Percentiles rank a stretch among this genome's conserved stretches.
Conservation (phyloP, 1,284 basidiomycete genomes). For the Volvariella volvacea region DNA sequence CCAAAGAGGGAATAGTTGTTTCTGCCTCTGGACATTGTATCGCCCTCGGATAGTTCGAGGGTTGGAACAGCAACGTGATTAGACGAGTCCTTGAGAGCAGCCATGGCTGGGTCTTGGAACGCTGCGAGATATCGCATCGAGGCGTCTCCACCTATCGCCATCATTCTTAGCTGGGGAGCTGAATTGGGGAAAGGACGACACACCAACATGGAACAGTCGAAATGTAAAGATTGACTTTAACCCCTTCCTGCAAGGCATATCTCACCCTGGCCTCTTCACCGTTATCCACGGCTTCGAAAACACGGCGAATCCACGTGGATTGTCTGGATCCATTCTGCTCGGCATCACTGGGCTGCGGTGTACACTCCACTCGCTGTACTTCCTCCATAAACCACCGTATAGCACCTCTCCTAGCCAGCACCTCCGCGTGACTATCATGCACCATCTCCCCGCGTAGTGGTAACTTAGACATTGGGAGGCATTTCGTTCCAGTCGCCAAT, state of each 20-base stretch:
- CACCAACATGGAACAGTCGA: slow-evolving; percentile 84
- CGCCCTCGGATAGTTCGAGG: slow-evolving; percentile 15
- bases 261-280: slow-evolving; percentile 20
- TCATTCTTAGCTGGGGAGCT: too few species aligned
- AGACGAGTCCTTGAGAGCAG: slow-evolving; percentile 53
- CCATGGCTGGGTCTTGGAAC: slow-evolving; percentile 63
- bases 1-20: slow-evolving; percentile 70
- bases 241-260: slow-evolving; percentile 44
- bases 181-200: too few species aligned
- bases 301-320: slow-evolving; percentile 40
- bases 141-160: slow-evolving; percentile 77
- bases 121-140: slow-evolving; percentile 75
- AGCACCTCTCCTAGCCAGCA: slow-evolving; percentile 77
- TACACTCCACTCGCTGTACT: slow-evolving; percentile 29
- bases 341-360: slow-evolving; percentile 10
- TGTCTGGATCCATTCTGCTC: slow-evolving; percentile 10
- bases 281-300: slow-evolving; percentile 5
- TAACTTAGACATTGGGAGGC: slow-evolving; percentile 62
- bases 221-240: slow-evolving; percentile 69
- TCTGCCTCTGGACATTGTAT: slow-evolving; percentile 60
- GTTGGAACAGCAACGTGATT: slow-evolving; percentile 21
- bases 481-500: slow-evolving; percentile 83
- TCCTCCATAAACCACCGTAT: slow-evolving; percentile 80
- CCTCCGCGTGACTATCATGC: slow-evolving; percentile 89
- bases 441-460: slow-evolving; percentile 73